phyloP scores from a whole-genome alignment of 345 rosid genomes.

The Pelargonium nanum region DNA sequence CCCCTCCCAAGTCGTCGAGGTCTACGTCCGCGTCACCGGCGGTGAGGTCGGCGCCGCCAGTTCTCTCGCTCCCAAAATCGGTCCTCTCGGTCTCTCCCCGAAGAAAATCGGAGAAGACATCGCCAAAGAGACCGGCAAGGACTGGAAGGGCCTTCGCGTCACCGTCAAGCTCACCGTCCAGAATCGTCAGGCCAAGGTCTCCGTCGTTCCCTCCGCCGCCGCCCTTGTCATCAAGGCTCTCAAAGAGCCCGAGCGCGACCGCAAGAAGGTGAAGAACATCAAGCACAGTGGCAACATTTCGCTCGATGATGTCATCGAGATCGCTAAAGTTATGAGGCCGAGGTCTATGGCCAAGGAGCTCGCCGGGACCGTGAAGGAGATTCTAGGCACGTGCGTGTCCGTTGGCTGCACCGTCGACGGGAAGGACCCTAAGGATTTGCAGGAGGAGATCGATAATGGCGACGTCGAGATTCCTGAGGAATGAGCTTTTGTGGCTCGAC shows the following conservation, averaged over 20 bases:
- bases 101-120: slow-evolving; percentile 4
- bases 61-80: slow-evolving; percentile 3
- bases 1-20: slow-evolving; percentile 1
- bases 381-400: too few species aligned
- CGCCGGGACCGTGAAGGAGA: too few species aligned
- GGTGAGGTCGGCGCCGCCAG: too few species aligned
- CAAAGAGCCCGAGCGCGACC: slow-evolving; percentile 5
- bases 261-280: slow-evolving; percentile 2
- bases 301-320: neutral
- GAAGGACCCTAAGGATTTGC: too few species aligned
- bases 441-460: too few species aligned
- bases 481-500: too few species aligned
- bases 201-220: slow-evolving; percentile 2
- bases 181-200: slow-evolving; percentile 6
- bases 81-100: slow-evolving; percentile 2
- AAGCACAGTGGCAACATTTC: slow-evolving; percentile 4
- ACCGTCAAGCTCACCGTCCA: too few species aligned
- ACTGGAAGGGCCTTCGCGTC: slow-evolving; percentile 1
- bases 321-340: neutral
- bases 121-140: slow-evolving; percentile 3
- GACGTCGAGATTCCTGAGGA: too few species aligned
- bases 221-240: neutral
- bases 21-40: slow-evolving; percentile 6
- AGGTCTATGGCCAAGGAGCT: too few species aligned
- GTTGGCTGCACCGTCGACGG: too few species aligned